Evolutionary conservation across 1,284 basidiomycete genomes (phyloP).

Genomic region (Microbotryum lychnidis-dioicae): DNA sequence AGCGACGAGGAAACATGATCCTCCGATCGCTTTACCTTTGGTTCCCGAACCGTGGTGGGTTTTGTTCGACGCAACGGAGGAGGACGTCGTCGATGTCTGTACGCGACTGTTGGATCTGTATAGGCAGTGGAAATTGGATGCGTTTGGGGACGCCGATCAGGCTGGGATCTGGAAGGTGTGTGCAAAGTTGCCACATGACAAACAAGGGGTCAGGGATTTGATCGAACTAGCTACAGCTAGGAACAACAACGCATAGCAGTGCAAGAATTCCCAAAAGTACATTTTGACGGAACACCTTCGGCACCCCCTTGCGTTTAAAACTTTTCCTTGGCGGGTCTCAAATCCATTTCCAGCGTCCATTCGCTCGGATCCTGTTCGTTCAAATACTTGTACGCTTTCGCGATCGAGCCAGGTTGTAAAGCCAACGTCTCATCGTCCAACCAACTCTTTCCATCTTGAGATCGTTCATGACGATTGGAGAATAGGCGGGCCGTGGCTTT

Average conservation of each 20-base stretch:
- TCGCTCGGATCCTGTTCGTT: slow-evolving; percentile 52
- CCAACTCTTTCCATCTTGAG: slow-evolving; percentile 35
- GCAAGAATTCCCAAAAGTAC: too few species aligned
- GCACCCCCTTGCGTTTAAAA: slow-evolving; percentile 4
- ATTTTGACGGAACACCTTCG: too few species aligned
- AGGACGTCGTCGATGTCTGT: slow-evolving; percentile 30
- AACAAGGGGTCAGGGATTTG: not conserved
- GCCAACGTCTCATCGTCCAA: slow-evolving; percentile 46
- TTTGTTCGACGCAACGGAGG: slow-evolving; percentile 40
- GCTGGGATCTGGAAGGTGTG: not conserved
- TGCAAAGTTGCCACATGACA: not conserved
- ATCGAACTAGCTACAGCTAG: not conserved
- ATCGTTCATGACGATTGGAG: not conserved
- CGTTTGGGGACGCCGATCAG: not conserved
- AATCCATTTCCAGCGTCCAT: slow-evolving; percentile 63
- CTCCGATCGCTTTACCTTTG: slow-evolving; percentile 36
- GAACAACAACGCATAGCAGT: too few species aligned
- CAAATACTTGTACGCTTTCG: slow-evolving; percentile 44
- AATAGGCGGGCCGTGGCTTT: slow-evolving; percentile 39
- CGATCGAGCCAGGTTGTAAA: slow-evolving; percentile 58
- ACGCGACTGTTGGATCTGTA: slow-evolving; percentile 30
- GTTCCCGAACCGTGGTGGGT: slow-evolving; percentile 42
- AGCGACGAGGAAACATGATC: slow-evolving; percentile 17
- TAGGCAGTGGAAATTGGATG: slow-evolving; percentile 17
- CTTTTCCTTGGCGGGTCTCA: slow-evolving; percentile 40